Conservation (phyloP, 1,139 yeast genomes). For the Kodamaea derodonti region DNA sequence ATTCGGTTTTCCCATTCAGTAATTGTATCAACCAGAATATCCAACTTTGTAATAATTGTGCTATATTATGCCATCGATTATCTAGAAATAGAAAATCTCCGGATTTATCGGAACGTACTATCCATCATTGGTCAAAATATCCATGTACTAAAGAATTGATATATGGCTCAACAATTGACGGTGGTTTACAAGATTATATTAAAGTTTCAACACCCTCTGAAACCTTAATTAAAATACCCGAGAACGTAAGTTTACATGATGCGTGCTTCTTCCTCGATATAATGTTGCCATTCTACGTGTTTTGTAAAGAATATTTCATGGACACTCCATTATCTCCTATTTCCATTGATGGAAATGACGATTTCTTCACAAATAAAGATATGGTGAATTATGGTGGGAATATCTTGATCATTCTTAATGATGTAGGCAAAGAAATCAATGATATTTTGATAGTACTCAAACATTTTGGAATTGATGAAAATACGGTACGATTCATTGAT, state of each 20-base stretch:
- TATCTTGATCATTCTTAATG: conserved; percentile 27
- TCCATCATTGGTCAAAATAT: conserved; percentile 7
- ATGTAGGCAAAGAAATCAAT: conserved; percentile 29
- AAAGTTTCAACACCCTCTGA: conserved; percentile 24
- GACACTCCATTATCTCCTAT: conserved; percentile 5
- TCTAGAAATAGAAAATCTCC: conserved; percentile 4
- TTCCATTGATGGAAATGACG: neutral
- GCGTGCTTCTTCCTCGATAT: conserved; percentile 33
- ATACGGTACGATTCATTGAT: conserved; percentile 28
- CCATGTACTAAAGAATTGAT: conserved; percentile 24
- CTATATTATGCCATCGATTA: neutral
- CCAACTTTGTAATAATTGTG: neutral
- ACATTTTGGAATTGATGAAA: conserved; percentile 26
- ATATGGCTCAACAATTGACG: conserved; percentile 37
- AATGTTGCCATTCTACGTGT: conserved; percentile 34
- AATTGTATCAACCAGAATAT: conserved; percentile 26
- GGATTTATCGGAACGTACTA: neutral
- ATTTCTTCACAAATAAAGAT: conserved; percentile 2
- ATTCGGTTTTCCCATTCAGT: conserved; percentile 35
- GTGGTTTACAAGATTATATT: conserved; percentile 39
- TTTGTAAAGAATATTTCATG: conserved; percentile 16
- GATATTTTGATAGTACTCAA: conserved; percentile 34
- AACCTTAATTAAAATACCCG: conserved; percentile 27
- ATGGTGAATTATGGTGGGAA: conserved; percentile 11
- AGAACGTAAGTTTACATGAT: conserved; percentile 35